A percentile compares a stretch with the other conserved stretches of the same genome.
These are phyloP conservation scores for Penicillium subrubescens DNA, from an alignment of 495 filamentous ascomycete genomes.

Conservation along the genomic window DNA sequence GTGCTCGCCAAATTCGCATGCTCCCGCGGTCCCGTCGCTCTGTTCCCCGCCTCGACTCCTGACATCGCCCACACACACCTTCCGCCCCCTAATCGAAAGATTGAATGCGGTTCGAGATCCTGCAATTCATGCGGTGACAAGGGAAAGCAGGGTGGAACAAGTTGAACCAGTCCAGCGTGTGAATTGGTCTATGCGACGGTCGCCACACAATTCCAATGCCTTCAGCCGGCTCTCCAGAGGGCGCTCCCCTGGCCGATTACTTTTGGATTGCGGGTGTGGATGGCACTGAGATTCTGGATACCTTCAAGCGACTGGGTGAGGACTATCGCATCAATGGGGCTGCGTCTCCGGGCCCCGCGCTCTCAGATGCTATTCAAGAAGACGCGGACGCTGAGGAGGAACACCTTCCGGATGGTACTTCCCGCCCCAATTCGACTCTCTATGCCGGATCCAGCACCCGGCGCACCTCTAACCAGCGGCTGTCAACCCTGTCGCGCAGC, in stretches of 20 bases:
- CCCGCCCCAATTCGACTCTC: conserved; percentile 56
- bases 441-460: conserved; percentile 46
- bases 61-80: conserved; percentile 1
- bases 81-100: conserved; percentile 10
- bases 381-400: conserved; percentile 66
- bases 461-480: conserved; percentile 66
- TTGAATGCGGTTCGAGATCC: conserved; percentile 27
- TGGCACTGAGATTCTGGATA: conserved; percentile 57
- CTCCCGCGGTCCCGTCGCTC: conserved; percentile 2
- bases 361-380: conserved; percentile 82
- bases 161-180: conserved; percentile 9
- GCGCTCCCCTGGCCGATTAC: conserved; percentile 91
- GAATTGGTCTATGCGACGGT: conserved; percentile 23
- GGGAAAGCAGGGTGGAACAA: conserved; percentile 20
- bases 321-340: conserved; percentile 51
- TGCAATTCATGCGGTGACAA: conserved; percentile 41
- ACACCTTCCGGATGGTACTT: conserved; percentile 39
- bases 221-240: conserved; percentile 37
- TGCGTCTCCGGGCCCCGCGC: conserved; percentile 51
- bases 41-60: conserved; percentile 6
- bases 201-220: conserved; percentile 24
- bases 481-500: conserved; percentile 63
- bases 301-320: conserved; percentile 51
- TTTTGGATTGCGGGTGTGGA: conserved; percentile 98
- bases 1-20: conserved; percentile 4